These are phyloP conservation scores for Metschnikowia aberdeeniae DNA, from an alignment of 805 yeast genomes.

Conservation along the genomic window DNA sequence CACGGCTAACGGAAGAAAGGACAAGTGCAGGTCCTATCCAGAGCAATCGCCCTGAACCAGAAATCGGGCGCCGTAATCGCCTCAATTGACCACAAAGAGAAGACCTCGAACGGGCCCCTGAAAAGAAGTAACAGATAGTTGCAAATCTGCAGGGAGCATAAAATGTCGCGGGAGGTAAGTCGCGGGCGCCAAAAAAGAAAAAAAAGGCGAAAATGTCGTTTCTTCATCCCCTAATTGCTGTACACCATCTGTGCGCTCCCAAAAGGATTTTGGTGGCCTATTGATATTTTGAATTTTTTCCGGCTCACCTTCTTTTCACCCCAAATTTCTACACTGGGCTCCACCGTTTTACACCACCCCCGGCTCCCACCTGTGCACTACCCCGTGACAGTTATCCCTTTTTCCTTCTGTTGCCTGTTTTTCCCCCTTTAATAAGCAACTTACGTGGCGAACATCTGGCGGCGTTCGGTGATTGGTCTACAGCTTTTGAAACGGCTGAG, in stretches of 20 bases:
- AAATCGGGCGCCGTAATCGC: too few species aligned
- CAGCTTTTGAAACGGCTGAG: not conserved
- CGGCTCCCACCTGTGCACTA: constrained; percentile 3
- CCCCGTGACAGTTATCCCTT: constrained; percentile 2
- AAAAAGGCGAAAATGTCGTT: constrained; percentile 18
- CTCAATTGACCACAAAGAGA: too few species aligned
- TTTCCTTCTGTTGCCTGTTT: constrained; percentile 6
- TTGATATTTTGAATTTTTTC: constrained; percentile 8
- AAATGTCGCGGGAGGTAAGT: constrained; percentile 4
- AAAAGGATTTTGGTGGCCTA: constrained; percentile 10
- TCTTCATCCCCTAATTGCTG: constrained; percentile 21
- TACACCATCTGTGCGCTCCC: constrained; percentile 18
- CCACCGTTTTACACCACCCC: constrained; percentile 5
- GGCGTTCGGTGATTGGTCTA: constrained; percentile 6
- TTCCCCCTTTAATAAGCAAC: constrained; percentile 8
- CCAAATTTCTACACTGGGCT: constrained; percentile 7
- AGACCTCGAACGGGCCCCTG: not conserved
- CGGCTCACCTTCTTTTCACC: constrained; percentile 11
- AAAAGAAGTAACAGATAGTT: constrained; percentile 1
- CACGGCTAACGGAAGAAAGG: too few species aligned
- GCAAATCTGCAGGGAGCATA: constrained; percentile 5
- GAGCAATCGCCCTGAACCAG: too few species aligned
- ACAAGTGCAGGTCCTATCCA: too few species aligned
- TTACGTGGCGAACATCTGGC: constrained; percentile 6
- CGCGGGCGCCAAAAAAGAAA: constrained; percentile 7